Evolutionary conservation across 2,329 filamentous ascomycete genomes (phyloP), one percentile per base, ranked within the genome.

Genomic region (Scorias spongiosa): DNA sequence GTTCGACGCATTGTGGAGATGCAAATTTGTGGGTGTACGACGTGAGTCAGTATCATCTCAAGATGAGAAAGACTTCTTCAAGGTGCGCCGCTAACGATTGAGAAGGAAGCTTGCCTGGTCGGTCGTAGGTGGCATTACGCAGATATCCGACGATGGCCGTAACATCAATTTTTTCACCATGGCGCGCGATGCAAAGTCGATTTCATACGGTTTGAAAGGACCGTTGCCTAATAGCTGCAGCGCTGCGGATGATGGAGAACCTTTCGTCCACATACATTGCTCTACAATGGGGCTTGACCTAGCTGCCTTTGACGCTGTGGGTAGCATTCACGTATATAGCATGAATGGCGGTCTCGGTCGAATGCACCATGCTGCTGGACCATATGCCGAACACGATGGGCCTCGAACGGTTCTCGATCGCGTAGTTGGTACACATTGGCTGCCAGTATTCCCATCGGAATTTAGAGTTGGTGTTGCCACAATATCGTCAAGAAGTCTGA

Each of bases 371-470:
- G 70, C 71, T 54, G 40, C 15, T 12, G 32, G 32, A 15, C 32
- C 42, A 29, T 41, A 30, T 10, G 29, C 34, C 12, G 37, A 28
- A 12, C 29, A 36, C 14, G 29, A 40, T 9, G 20, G 26, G 26
- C 32, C 34, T 15, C 30, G 45, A 48, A 39, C 41, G 37, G 85
- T 93, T 58, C 69, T 84, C 32, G 78, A 82, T 51, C 76, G 80
- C 41, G 69, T 93, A 5, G 84, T 93, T 6, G 91, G 89, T 2
- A 75, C 86, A 59, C 82, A 85, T 63, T 98, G 91, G 91, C 68
- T 96, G 44, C 59, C 64, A 12, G 57, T 68, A 12, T 61, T 62
- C 30, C 66, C 55, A 1, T 47, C 48, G 20, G 58, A 61, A 39
- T 54, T 55, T 40, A 50, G 49, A 39, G 57, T 60, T 44, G 50